Evolutionary conservation across 345 rosid species (phyloP).

Genomic region (Brassica incana): DNA sequence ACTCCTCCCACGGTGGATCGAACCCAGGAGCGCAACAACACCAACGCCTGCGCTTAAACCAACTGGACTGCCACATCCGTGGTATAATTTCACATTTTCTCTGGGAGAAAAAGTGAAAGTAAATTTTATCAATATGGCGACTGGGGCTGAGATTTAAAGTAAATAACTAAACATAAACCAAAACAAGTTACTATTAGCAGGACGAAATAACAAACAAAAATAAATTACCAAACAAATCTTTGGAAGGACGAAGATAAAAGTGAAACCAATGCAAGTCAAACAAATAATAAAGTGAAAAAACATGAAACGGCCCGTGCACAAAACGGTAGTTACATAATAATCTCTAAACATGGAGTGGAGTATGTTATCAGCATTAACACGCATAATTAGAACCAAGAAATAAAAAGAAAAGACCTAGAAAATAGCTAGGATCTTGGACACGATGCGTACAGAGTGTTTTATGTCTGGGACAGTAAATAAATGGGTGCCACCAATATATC

Average conservation of each 20-base stretch:
- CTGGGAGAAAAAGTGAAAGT: background rate
- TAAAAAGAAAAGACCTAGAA: background rate
- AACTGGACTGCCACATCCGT: too few species aligned
- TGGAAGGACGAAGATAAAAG: background rate
- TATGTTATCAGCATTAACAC: background rate
- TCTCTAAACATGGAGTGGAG: background rate
- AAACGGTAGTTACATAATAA: conserved; percentile 17
- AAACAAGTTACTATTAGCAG: background rate
- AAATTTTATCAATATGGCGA: conserved; percentile 6
- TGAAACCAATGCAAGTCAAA: conserved; percentile 12
- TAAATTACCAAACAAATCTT: background rate
- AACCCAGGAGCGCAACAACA: too few species aligned
- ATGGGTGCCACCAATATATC: background rate
- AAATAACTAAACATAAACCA: background rate
- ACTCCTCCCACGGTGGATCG: too few species aligned
- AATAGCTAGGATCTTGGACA: conserved; percentile 17
- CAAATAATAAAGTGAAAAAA: background rate
- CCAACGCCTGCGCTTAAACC: too few species aligned
- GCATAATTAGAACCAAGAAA: background rate
- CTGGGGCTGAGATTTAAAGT: background rate
- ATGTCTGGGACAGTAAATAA: conserved; percentile 19
- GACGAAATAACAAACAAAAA: background rate
- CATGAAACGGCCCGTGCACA: background rate
- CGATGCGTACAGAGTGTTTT: conserved; percentile 7
- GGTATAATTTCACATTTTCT: conserved; percentile 22